phyloP scores from a whole-genome alignment of 208 protist species.

The Tritrichomonas musculus region DNA sequence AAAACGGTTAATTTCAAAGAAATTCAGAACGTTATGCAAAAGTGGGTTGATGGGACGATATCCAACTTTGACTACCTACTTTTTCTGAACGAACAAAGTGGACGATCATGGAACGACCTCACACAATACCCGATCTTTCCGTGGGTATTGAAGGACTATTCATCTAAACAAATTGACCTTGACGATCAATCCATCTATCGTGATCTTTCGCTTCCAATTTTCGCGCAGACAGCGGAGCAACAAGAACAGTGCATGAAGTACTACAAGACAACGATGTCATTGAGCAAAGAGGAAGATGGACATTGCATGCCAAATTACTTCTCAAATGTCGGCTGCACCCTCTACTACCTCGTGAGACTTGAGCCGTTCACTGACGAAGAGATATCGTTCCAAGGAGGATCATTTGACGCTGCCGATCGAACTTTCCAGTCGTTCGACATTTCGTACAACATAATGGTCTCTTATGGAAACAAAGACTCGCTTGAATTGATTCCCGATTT shows the following conservation, averaged over 20 bases:
- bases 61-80: constrained; percentile 11
- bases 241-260: neutral
- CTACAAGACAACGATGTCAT: neutral
- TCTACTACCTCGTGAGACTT: neutral
- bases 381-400: constrained; percentile 57
- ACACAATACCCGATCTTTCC: neutral
- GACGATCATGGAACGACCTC: neutral
- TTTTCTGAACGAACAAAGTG: neutral
- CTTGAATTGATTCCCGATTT: constrained; percentile 59
- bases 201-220: neutral
- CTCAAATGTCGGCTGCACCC: neutral
- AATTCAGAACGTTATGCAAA: neutral
- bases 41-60: neutral
- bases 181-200: neutral
- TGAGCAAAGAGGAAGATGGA: neutral
- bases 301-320: neutral
- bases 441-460: neutral
- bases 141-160: neutral
- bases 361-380: neutral
- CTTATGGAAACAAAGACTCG: neutral
- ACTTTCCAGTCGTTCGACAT: neutral
- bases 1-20: neutral
- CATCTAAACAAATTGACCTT: neutral
- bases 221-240: neutral
- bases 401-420: constrained; percentile 57